Base-by-base conservation (phyloP, 1,284 basidiomycete species). In the Irpex sp. region DNA sequence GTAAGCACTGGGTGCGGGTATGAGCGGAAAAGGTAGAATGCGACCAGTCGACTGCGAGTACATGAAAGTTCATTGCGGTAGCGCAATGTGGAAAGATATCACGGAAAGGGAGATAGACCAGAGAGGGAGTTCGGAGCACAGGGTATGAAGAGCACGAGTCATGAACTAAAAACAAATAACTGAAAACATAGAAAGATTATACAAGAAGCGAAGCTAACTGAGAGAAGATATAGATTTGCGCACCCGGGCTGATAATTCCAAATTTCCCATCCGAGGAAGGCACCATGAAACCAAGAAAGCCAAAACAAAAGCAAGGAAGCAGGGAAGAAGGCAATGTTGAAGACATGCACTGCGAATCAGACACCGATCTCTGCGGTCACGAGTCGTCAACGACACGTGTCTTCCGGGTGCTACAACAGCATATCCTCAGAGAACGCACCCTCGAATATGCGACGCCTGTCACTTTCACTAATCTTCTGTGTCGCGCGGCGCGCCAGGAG, bases 401-500 rank as follows among this genome's bases (percentile, higher is more conserved):
- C 40, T 26, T 15, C 37, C 21, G 8, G 48, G 49, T 56, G 15
- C 49, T 17, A 44, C n/a, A 21, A n/a, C 11, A 40, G 21, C 40
- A 47, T 7, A n/a, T 17, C n/a, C 55, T 57, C 34, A n/a, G 8
- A 36, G 51, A 36, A 64, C 81, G 47, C 63, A 90, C 90, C 90
- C 82, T 89, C 82, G 69, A 93, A 74, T 71, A 93, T 76, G 68
- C 85, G 82, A 70, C 86, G 82, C 66, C 86, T 81, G 71, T 91
- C 85, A 65, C 87, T 86, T 60, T 90, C 87, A 62, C 86, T 85
- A 69, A 93, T 91, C 67, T 87, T 84, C 68, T 82, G 81, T 36
- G 92, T 93, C 31, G 90, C 91, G 65, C 92, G 87, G 66, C 91
- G 82, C 36, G 90, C 91, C 17, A 94, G 84, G 62, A 94, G 82